These are phyloP conservation scores for Mycena capillaripes DNA, from an alignment of 768 basidiomycete genomes.

Conservation along the genomic window DNA sequence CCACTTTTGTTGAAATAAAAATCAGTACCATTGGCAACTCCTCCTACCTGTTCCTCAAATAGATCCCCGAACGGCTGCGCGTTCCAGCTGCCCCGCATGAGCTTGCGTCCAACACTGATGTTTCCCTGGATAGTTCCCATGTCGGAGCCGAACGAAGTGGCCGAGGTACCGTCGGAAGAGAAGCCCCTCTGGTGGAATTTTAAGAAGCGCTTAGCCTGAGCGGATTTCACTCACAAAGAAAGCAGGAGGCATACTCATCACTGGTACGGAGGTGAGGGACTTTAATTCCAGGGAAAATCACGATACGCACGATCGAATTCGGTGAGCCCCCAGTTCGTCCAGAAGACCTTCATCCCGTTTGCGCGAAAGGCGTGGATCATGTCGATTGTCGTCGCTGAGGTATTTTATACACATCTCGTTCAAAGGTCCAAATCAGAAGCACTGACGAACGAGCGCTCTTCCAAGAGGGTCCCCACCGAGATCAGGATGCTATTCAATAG, in stretches of 20 bases:
- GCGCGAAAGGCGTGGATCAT: slow-evolving; percentile 48
- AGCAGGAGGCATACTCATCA: slow-evolving; percentile 48
- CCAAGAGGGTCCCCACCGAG: slow-evolving; percentile 48
- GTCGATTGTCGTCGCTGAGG: slow-evolving; percentile 45
- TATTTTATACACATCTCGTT: neutral
- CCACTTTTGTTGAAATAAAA: slow-evolving; percentile 53
- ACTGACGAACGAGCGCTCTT: slow-evolving; percentile 48
- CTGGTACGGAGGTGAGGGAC: slow-evolving; percentile 27
- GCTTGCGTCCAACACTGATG: slow-evolving; percentile 45
- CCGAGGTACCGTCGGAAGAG: slow-evolving; percentile 46
- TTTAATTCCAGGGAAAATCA: neutral
- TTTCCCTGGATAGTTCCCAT: slow-evolving; percentile 50
- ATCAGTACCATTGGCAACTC: slow-evolving; percentile 48
- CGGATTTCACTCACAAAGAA: slow-evolving; percentile 36
- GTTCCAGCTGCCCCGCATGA: slow-evolving; percentile 50
- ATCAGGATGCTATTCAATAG: slow-evolving; percentile 38
- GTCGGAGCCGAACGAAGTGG: slow-evolving; percentile 48
- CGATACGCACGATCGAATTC: slow-evolving; percentile 46
- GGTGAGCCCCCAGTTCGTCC: slow-evolving; percentile 51
- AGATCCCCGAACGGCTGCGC: slow-evolving; percentile 48
- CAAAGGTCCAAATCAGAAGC: neutral
- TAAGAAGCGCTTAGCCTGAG: neutral
- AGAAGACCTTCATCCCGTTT: slow-evolving; percentile 47
- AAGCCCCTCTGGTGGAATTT: slow-evolving; percentile 39
- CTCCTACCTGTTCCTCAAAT: slow-evolving; percentile 44